A percentile compares a stretch with the other conserved stretches of the same genome.
These are phyloP conservation scores for Botryobasidium botryosum DNA, from an alignment of 768 basidiomycete species.

Conservation along the genomic window DNA sequence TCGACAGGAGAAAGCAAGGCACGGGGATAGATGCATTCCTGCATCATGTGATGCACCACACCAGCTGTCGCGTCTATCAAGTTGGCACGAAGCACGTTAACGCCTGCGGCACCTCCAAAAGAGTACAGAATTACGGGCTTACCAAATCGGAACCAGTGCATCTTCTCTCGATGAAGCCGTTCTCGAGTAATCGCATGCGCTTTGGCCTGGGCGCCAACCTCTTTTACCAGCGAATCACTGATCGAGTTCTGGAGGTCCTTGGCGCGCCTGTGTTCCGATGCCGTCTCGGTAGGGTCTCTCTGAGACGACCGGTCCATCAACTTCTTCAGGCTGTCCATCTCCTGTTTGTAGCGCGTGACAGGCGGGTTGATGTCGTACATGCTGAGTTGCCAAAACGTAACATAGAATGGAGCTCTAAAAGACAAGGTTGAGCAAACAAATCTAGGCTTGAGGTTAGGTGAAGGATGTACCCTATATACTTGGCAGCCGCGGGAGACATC, in stretches of 20 bases:
- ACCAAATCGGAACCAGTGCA: slow-evolving; percentile 68
- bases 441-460: slow-evolving; percentile 8
- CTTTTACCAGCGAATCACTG: neutral
- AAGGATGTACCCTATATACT: slow-evolving; percentile 53
- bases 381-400: slow-evolving; percentile 94
- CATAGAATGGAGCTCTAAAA: slow-evolving; percentile 72
- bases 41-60: slow-evolving; percentile 37
- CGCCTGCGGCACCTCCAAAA: neutral
- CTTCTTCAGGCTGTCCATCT: slow-evolving; percentile 30
- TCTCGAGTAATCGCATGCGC: slow-evolving; percentile 20
- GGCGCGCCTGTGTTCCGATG: neutral
- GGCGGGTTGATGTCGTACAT: slow-evolving; percentile 80
- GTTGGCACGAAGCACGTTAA: neutral
- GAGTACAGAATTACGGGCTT: too few relatives aligned
- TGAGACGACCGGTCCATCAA: slow-evolving; percentile 3
- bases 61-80: neutral
- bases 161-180: slow-evolving; percentile 59
- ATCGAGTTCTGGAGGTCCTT: neutral
- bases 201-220: neutral
- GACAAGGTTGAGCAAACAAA: slow-evolving; percentile 4
- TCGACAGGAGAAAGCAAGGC: slow-evolving; percentile 92
- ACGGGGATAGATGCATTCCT: slow-evolving; percentile 86
- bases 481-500: slow-evolving; percentile 44
- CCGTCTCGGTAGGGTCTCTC: too few relatives aligned
- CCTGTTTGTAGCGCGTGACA: slow-evolving; percentile 58